Base-by-base conservation (phyloP, 2,329 filamentous ascomycete genomes). In the Colletotrichum sp. region DNA sequence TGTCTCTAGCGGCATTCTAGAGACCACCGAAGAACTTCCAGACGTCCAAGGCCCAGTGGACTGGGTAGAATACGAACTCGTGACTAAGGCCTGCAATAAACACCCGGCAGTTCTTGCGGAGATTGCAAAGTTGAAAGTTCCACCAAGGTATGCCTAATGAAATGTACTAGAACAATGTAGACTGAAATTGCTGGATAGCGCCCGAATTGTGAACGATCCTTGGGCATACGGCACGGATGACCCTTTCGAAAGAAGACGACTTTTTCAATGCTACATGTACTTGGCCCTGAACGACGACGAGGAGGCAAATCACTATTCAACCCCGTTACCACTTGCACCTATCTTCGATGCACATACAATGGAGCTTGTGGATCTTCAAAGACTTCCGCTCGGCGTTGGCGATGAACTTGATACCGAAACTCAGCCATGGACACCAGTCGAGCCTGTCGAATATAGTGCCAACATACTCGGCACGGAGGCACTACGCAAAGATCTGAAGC, bases 291-390 rank as follows among this genome's bases (percentile, higher is more conserved):
- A 91, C 6, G 83, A 86, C 34, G 92, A 94, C 79, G 79, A 90
- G 1, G 81, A 84, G 11, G 90, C 93, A 79, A 82, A 84, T 25
- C 92, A 94, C 81, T 94, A 94, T 80, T 91, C 93, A 1, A 88
- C 93, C 78, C 93, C 93, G 2, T 85, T 94, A 3, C 87, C 90
- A 22, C 91, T 93, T 77, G 93, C 91, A 3, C 92, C 93, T 0
- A 93, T 94, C 27, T 86, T 95, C 59, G 91, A 92, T 80, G 90
- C 89, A 0, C 87, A 88, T 61, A 91, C 88, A 2, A 90, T 90
- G 84, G 90, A 93, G 79, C 88, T 95, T 44, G 88, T 94, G 61
- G 90, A 93, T 12, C 93, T 95, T 77, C 93, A 95, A 80, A 86
- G 90, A 71, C 83, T 95, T 5, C 93, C 94, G 2, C 94, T 92